phyloP scores from a whole-genome alignment of 176 grass and related monocot species.

The Thalia dealbata region DNA sequence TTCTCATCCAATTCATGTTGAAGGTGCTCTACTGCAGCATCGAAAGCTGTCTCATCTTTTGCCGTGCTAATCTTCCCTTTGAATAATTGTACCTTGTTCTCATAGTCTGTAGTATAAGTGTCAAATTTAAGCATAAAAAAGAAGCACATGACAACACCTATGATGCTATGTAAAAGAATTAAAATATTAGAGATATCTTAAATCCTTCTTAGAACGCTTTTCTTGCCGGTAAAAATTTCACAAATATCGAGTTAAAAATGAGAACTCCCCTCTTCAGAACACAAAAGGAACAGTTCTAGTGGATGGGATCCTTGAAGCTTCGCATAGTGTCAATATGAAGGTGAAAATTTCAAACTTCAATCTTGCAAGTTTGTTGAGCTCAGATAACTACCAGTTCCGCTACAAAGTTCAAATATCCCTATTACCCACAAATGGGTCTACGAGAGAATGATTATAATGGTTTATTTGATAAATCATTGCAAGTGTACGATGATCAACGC shows the following conservation, averaged over 20 bases:
- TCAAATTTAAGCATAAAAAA: not conserved
- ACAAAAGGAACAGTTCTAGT: not conserved
- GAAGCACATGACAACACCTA: not conserved
- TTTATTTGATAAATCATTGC: not conserved
- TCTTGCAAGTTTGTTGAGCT: not conserved
- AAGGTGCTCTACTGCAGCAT: slow-evolving; percentile 40
- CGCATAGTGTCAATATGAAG: not conserved
- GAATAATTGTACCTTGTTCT: slow-evolving; percentile 36
- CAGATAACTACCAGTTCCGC: not conserved
- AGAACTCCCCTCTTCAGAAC: not conserved
- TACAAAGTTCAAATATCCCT: not conserved
- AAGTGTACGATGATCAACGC: not conserved
- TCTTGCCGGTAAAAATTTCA: not conserved
- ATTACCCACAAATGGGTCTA: not conserved
- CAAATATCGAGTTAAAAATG: not conserved
- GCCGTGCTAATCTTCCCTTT: slow-evolving; percentile 41
- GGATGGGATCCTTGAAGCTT: not conserved
- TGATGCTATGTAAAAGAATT: too few relatives aligned
- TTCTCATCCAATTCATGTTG: slow-evolving; percentile 47
- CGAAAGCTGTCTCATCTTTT: slow-evolving; percentile 42
- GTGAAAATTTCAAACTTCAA: not conserved
- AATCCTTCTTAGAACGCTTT: too few relatives aligned
- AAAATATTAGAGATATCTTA: too few relatives aligned
- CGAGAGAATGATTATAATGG: not conserved
- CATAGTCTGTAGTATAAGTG: slow-evolving; percentile 36